Evolutionary conservation across 768 basidiomycete species (phyloP).

Genomic region (Hirschioporus abietinus): DNA sequence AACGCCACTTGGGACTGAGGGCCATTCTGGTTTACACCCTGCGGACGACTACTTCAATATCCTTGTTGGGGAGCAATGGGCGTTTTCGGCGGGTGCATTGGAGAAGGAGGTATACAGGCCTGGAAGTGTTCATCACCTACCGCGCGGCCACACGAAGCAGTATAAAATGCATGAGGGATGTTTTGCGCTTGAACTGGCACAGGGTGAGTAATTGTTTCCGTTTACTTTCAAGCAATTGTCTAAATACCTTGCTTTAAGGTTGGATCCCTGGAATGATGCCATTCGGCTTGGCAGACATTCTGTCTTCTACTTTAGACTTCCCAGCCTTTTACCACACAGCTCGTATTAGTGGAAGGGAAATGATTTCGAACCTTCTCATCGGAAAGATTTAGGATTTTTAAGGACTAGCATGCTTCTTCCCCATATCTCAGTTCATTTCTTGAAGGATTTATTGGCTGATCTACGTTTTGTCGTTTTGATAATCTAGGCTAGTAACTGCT

Average conservation of each 20-base stretch:
- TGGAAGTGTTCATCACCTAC: slow-evolving; percentile 82
- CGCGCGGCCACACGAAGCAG: slow-evolving; percentile 83
- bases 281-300: slow-evolving; percentile 81
- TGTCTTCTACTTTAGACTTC: slow-evolving; percentile 87
- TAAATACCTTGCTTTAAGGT: slow-evolving; percentile 41
- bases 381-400: slow-evolving; percentile 68
- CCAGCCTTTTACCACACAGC: slow-evolving; percentile 76
- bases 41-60: slow-evolving; percentile 99
- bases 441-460: not conserved
- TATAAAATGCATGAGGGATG: slow-evolving; percentile 98
- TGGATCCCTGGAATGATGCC: slow-evolving; percentile 98
- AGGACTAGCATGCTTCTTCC: not conserved
- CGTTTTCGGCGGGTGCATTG: slow-evolving; percentile 74
- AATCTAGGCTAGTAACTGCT: not conserved
- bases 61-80: slow-evolving; percentile 91
- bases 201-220: slow-evolving; percentile 49
- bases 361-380: slow-evolving; percentile 69
- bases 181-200: slow-evolving; percentile 92
- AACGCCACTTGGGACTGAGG: slow-evolving; percentile 94
- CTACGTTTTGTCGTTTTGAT: not conserved
- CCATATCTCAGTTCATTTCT: not conserved
- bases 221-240: not conserved
- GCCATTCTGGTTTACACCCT: slow-evolving; percentile 89
- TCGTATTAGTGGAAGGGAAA: slow-evolving; percentile 78
- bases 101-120: slow-evolving; percentile 82